These are phyloP conservation scores for Aegilops umbellulata DNA, from an alignment of 176 grass and related monocot species.

Conservation along the genomic window DNA sequence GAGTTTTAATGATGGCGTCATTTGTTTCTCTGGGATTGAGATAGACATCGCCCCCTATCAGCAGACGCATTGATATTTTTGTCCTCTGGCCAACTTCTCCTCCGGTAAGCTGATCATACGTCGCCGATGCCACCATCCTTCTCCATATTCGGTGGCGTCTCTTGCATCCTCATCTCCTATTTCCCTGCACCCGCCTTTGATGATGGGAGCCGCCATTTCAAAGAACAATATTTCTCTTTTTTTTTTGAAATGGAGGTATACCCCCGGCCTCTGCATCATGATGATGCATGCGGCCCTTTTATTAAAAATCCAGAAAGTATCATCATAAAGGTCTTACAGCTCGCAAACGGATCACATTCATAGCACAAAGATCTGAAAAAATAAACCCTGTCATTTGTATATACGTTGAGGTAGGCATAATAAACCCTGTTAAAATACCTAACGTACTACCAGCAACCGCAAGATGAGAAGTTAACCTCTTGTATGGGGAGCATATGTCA, in stretches of 20 bases:
- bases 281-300: no score
- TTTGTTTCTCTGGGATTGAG: not conserved
- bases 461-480: not conserved
- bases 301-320: no score
- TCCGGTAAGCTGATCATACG: not conserved
- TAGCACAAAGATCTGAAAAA: no score
- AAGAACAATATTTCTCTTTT: not conserved
- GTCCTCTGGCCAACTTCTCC: not conserved
- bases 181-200: not conserved
- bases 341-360: no score
- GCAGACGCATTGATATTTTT: not conserved
- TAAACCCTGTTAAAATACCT: not conserved
- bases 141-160: not conserved
- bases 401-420: not conserved
- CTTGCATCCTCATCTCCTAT: not conserved
- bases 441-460: not conserved
- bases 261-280: no score
- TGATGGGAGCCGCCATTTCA: not conserved
- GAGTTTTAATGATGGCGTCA: not conserved
- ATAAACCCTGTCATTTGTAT: not conserved
- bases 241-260: no score
- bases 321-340: no score
- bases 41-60: not conserved
- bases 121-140: not conserved
- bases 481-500: not conserved